phyloP scores from a whole-genome alignment of 2,329 filamentous ascomycete genomes.

The Verticillium isaacii region DNA sequence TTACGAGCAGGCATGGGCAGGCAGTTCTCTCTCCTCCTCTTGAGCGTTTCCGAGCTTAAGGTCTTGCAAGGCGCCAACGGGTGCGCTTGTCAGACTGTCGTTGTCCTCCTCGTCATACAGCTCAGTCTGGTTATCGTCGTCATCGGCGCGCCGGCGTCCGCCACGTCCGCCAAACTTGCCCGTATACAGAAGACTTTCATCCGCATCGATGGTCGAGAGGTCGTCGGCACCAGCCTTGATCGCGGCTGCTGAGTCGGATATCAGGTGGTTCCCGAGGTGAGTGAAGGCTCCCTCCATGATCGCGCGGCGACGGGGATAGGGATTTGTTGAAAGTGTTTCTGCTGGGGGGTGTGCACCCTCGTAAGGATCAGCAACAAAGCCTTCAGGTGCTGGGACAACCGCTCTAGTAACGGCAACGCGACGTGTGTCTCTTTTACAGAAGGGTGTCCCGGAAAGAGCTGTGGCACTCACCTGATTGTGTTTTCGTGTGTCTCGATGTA shows the following conservation, averaged over 20 bases:
- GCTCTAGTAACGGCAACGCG: too few species aligned
- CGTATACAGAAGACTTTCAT: conserved; percentile 76
- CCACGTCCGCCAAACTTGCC: conserved; percentile 54
- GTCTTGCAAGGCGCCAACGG: conserved; percentile 70
- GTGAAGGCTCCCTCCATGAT: conserved; percentile 85
- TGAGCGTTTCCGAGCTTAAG: conserved; percentile 45
- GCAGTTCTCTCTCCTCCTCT: conserved; percentile 87
- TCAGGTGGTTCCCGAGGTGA: conserved; percentile 79
- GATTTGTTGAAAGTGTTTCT: not conserved
- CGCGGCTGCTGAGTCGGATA: conserved; percentile 77
- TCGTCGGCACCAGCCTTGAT: conserved; percentile 85
- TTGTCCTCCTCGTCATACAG: conserved; percentile 77
- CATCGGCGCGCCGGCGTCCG: conserved; percentile 68
- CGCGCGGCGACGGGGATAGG: conserved; percentile 4
- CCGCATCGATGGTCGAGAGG: conserved; percentile 64
- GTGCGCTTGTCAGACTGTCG: conserved; percentile 72
- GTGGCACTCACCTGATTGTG: not conserved
- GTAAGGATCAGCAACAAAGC: not conserved
- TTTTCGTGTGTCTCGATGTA: not conserved
- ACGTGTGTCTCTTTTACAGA: not conserved
- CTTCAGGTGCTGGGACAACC: not conserved
- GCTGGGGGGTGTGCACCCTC: not conserved
- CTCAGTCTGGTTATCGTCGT: conserved; percentile 87
- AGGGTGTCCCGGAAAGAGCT: too few species aligned
- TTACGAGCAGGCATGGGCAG: conserved; percentile 92